These are phyloP conservation scores for Macrocybe gigantea DNA, from an alignment of 768 basidiomycete species.

Conservation along the genomic window DNA sequence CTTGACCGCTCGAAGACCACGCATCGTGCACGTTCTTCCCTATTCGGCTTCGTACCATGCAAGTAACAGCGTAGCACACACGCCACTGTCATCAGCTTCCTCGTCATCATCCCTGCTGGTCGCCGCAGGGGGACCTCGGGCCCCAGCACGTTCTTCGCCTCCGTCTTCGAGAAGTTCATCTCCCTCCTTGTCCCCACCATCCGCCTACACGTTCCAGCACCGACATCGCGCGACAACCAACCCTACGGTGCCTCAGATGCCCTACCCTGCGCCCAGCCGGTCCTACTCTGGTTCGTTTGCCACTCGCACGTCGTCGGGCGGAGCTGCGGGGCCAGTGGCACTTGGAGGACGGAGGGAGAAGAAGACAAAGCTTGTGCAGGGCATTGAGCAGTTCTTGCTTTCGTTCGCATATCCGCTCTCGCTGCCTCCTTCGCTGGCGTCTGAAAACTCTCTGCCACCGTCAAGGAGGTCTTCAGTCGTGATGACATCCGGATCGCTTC, in stretches of 20 bases:
- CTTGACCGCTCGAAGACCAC: constrained; percentile 4
- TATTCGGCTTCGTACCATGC: constrained; percentile 3
- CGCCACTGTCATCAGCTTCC: neutral
- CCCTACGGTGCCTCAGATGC: no score
- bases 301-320: no score
- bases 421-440: neutral
- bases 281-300: no score
- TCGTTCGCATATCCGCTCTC: constrained; percentile 24
- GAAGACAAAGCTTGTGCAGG: constrained; percentile 25
- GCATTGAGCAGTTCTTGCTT: constrained; percentile 32
- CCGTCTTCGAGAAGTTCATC: no score
- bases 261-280: no score
- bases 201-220: neutral
- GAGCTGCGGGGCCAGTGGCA: neutral
- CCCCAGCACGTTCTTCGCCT: no score
- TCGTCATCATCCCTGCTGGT: neutral
- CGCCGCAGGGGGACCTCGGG: no score
- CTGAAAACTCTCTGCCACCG: neutral
- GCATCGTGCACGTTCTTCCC: constrained; percentile 20
- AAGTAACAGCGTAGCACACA: neutral
- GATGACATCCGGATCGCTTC: neutral
- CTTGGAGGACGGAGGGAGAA: neutral
- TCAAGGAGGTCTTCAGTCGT: neutral
- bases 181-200: neutral
- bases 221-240: no score